Conservation (phyloP, 2,329 filamentous ascomycete species). For the Phialocephala sp. region DNA sequence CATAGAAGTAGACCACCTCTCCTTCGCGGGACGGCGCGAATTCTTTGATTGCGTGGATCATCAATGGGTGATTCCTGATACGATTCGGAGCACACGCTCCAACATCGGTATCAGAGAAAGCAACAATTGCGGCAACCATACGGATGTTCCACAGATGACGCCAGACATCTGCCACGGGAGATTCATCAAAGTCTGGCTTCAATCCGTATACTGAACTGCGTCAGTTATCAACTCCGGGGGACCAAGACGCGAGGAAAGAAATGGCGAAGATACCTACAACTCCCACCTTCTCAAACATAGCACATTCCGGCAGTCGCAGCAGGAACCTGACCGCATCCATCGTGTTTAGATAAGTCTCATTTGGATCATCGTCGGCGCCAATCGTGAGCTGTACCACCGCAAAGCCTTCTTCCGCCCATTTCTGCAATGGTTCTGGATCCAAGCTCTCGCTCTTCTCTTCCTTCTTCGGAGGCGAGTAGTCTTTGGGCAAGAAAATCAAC, state of each 20-base stretch:
- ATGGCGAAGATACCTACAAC: slow-evolving; percentile 19
- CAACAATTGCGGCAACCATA: slow-evolving; percentile 15
- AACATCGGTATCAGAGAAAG: slow-evolving; percentile 9
- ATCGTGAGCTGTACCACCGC: slow-evolving; percentile 37
- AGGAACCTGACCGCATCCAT: slow-evolving; percentile 20
- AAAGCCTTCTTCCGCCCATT: slow-evolving; percentile 48
- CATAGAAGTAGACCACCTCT: slow-evolving; percentile 21
- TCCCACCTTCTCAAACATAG: slow-evolving; percentile 20
- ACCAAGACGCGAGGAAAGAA: background rate
- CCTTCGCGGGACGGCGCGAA: background rate
- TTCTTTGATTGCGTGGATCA: slow-evolving; percentile 17
- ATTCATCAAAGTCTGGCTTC: background rate
- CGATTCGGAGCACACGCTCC: background rate
- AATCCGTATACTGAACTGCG: slow-evolving; percentile 12
- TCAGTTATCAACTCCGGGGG: background rate
- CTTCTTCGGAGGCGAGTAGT: slow-evolving; percentile 26
- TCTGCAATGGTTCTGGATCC: slow-evolving; percentile 41
- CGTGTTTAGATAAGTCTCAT: slow-evolving; percentile 7
- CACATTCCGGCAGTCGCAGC: slow-evolving; percentile 20
- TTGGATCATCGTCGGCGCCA: background rate
- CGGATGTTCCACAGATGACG: slow-evolving; percentile 6
- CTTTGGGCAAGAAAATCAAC: slow-evolving; percentile 38
- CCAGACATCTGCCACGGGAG: slow-evolving; percentile 5
- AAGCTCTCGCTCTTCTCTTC: slow-evolving; percentile 20
- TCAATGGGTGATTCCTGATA: slow-evolving; percentile 3